Evolutionary conservation across 345 rosid species (phyloP), one percentile per base, ranked within the genome.

Genomic region (Lumnitzera racemosa): DNA sequence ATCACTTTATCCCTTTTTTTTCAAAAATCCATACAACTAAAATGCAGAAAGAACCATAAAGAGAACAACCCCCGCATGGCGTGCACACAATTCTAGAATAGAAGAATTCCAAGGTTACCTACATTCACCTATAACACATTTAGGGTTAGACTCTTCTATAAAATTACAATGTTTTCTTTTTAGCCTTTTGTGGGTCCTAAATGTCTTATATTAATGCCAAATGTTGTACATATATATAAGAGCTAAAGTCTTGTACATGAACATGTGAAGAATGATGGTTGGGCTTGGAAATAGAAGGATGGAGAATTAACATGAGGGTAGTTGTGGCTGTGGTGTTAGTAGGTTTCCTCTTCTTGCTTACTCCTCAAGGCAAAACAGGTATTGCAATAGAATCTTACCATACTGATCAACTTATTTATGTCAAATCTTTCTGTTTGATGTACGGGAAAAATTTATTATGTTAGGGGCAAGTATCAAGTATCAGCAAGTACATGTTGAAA

Each of bases 21-120:
- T 50, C 54, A 55, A 51, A 41, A 72, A 61, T 43, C 66, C 24
- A 55, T 41, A 57, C 11, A 36, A 24, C 67, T 65, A 55, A 71
- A 65, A 50, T 68, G 46, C 57, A 57, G 67, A 74, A 72, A 69
- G 70, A 74, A 78, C 69, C 67, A 70, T 76, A 74, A 67, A 74
- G 58, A 50, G 5, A 13, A 43, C 9, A 17, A 48, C 16, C 57
- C 47, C 56, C 7, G 57, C 76, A 61, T 76, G 70, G 57, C 61
- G 8, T 59, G 80, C 76, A 70, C 67, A 20, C 29, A 41, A 63
- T 52, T 56, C 55, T 20, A 62, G 31, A 36, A 41, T 16, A 52
- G 15, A 24, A 51, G 55, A 52, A 46, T 47, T 58, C 69, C 49
- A 17, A 16, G 17, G 9, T 36, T 46, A 56, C 47, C 61, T 59